These are phyloP conservation scores for Cutaneotrichosporon cavernicola DNA, from an alignment of 1,284 basidiomycete genomes.

Conservation along the genomic window DNA sequence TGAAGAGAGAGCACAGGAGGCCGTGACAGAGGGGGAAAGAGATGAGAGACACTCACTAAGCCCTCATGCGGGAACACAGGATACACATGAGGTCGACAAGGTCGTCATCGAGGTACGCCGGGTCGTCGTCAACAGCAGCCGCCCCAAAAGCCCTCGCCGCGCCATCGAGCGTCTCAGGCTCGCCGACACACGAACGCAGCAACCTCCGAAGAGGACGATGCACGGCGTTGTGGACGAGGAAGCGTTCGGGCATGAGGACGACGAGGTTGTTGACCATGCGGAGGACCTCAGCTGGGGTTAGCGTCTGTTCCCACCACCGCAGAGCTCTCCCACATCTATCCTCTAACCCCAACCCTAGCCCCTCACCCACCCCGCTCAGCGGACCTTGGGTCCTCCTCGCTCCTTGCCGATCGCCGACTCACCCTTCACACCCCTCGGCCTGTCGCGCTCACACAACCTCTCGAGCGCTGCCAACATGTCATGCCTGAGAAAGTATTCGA, in stretches of 20 bases:
- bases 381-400: background rate
- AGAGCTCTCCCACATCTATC: too few species aligned
- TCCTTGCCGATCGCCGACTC: constrained; percentile 8
- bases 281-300: constrained; percentile 66
- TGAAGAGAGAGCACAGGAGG: background rate
- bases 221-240: constrained; percentile 83
- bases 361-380: background rate
- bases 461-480: constrained; percentile 83
- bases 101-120: constrained; percentile 51
- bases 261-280: constrained; percentile 82
- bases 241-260: constrained; percentile 81
- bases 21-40: background rate
- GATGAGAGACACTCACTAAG: constrained; percentile 56
- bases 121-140: constrained; percentile 59
- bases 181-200: constrained; percentile 85
- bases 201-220: constrained; percentile 83
- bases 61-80: constrained; percentile 82
- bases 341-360: background rate
- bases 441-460: constrained; percentile 74
- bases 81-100: constrained; percentile 89
- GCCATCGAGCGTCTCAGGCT: constrained; percentile 72
- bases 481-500: constrained; percentile 88
- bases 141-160: constrained; percentile 71
- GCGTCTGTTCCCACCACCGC: background rate
- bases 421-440: constrained; percentile 75